These are phyloP conservation scores for Tetrapisispora taiwanensis DNA, from an alignment of 805 yeast species.

Conservation along the genomic window DNA sequence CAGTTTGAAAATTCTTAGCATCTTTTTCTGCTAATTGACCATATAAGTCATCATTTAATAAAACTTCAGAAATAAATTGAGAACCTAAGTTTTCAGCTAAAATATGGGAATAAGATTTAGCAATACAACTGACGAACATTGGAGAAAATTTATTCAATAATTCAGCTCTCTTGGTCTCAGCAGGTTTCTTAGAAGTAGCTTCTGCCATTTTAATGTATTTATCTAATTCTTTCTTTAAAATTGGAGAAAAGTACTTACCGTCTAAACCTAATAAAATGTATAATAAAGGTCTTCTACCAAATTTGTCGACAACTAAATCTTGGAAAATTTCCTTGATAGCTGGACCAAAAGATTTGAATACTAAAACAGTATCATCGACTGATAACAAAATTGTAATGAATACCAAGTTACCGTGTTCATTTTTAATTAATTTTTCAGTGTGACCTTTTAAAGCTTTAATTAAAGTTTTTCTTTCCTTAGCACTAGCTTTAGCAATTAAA, in stretches of 20 bases:
- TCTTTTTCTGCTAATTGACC: constrained; percentile 31
- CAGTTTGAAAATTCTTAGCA: constrained; percentile 32
- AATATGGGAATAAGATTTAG: constrained; percentile 40
- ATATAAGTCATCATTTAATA: constrained; percentile 44
- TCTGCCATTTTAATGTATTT: constrained; percentile 51
- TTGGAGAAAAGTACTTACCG: constrained; percentile 73
- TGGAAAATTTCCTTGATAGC: constrained; percentile 43
- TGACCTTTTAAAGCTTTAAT: constrained; percentile 66
- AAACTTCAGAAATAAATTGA: constrained; percentile 70
- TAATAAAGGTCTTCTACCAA: constrained; percentile 79
- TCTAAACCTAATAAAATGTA: constrained; percentile 71
- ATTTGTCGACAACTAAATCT: constrained; percentile 56
- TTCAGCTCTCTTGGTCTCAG: constrained; percentile 64
- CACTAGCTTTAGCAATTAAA: constrained; percentile 70
- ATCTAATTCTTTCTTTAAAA: constrained; percentile 47
- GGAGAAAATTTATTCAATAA: constrained; percentile 58
- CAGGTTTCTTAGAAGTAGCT: constrained; percentile 78
- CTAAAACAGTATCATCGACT: constrained; percentile 86
- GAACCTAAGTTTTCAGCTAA: constrained; percentile 68
- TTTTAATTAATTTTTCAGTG: constrained; percentile 62
- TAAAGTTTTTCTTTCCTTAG: constrained; percentile 82
- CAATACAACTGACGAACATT: constrained; percentile 45
- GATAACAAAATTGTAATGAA: constrained; percentile 69
- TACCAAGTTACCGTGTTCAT: constrained; percentile 80
- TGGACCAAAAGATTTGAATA: constrained; percentile 54